Evolutionary conservation across 2,329 filamentous ascomycete species (phyloP).

Genomic region (Alternaria incomplexa): DNA sequence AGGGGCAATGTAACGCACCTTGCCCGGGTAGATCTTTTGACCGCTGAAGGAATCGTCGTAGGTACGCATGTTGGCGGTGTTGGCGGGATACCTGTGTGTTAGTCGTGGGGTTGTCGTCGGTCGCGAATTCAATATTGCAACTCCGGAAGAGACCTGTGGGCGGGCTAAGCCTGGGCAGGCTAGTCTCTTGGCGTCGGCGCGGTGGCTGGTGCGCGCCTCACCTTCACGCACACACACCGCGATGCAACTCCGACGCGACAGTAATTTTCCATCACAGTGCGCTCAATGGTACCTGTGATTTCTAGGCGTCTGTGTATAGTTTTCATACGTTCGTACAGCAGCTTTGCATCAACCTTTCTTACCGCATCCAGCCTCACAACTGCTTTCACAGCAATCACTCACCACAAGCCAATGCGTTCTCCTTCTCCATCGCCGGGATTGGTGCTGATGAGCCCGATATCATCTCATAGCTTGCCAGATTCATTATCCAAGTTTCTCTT

Average conservation of each 20-base stretch:
- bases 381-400: neutral
- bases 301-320: rapidly evolving
- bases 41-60: slow-evolving; percentile 81
- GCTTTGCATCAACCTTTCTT: neutral
- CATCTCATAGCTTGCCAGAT: neutral
- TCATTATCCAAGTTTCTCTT: neutral
- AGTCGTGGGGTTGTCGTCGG: slow-evolving; percentile 45
- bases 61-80: slow-evolving; percentile 70
- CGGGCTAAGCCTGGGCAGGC: slow-evolving; percentile 17
- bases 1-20: slow-evolving; percentile 61
- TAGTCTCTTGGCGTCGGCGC: slow-evolving; percentile 18
- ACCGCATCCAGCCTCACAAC: neutral
- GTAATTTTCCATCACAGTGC: neutral
- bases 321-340: neutral
- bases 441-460: neutral
- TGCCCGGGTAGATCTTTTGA: slow-evolving; percentile 80
- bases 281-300: neutral
- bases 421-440: neutral
- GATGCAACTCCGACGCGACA: neutral
- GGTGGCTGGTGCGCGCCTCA: slow-evolving; percentile 6
- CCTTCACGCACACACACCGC: neutral
- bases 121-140: slow-evolving; percentile 33
- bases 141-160: slow-evolving; percentile 25
- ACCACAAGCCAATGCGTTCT: neutral
- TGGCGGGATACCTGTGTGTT: slow-evolving; percentile 49